Conservation (phyloP, 306 rosid genomes). For the Dryas octopetala region DNA sequence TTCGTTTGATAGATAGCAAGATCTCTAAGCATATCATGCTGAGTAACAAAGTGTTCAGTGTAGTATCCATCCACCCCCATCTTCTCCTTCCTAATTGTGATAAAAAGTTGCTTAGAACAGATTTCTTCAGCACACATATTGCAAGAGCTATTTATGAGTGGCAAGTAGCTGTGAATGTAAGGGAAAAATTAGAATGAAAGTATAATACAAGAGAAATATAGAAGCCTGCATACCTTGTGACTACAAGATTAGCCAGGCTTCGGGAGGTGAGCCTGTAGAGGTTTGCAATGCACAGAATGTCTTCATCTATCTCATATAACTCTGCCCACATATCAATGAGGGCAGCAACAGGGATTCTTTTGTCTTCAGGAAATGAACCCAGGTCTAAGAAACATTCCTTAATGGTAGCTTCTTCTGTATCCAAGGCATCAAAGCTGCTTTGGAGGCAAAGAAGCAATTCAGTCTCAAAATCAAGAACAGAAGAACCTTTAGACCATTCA, state of each 20-base stretch:
- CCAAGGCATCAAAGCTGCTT: slow-evolving; percentile 38
- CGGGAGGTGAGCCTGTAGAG: slow-evolving; percentile 26
- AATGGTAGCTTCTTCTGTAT: slow-evolving; percentile 19
- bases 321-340: slow-evolving; percentile 65
- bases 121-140: neutral
- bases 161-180: neutral
- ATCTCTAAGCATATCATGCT: slow-evolving; percentile 61
- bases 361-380: slow-evolving; percentile 59
- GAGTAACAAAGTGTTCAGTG: slow-evolving; percentile 47
- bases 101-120: neutral
- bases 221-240: slow-evolving; percentile 46
- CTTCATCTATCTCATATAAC: slow-evolving; percentile 35
- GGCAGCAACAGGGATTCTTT: slow-evolving; percentile 48
- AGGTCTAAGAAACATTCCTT: slow-evolving; percentile 57
- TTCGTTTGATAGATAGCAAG: slow-evolving; percentile 45
- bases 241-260: slow-evolving; percentile 42
- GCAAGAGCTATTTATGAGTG: neutral
- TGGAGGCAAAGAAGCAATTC: slow-evolving; percentile 42
- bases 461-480: slow-evolving; percentile 23
- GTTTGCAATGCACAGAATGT: slow-evolving; percentile 37
- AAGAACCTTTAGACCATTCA: slow-evolving; percentile 29
- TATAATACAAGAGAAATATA: neutral
- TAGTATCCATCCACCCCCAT: slow-evolving; percentile 36
- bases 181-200: neutral
- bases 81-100: slow-evolving; percentile 38